A percentile compares a stretch with the other conserved stretches of the same genome.
Evolutionary conservation across 441 rosid species (phyloP).

Genomic region (Gossypium laxum): DNA sequence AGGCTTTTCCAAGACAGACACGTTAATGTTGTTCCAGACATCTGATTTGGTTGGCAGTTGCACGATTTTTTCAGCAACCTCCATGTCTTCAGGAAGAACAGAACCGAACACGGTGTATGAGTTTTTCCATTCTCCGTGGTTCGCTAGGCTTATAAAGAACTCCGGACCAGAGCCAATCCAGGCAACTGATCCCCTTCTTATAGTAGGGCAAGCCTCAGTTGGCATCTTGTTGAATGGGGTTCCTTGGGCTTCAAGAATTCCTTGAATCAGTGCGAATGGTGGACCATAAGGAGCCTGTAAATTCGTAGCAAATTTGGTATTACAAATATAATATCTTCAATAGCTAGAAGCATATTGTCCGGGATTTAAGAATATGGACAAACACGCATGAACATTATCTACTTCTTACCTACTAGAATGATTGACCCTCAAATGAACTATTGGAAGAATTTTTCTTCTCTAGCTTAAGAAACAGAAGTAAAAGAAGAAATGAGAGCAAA

Average conservation of each 20-base stretch:
- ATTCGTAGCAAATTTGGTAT: not conserved
- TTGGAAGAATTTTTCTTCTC: too few species aligned
- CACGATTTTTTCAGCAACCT: slow-evolving; percentile 54
- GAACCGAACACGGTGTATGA: slow-evolving; percentile 69
- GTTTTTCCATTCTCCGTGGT: slow-evolving; percentile 74
- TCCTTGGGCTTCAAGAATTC: slow-evolving; percentile 71
- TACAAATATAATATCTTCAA: not conserved
- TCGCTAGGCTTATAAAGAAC: slow-evolving; percentile 78
- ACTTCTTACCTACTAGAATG: too few species aligned
- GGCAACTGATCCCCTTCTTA: slow-evolving; percentile 78
- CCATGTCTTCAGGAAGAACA: slow-evolving; percentile 75
- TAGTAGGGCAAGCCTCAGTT: slow-evolving; percentile 57
- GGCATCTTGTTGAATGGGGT: slow-evolving; percentile 43
- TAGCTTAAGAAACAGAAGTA: too few species aligned
- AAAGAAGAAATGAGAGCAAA: not conserved
- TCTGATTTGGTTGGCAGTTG: slow-evolving; percentile 59
- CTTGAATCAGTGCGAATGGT: slow-evolving; percentile 88
- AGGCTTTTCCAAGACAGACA: slow-evolving; percentile 60
- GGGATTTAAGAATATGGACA: not conserved
- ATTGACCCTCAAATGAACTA: too few species aligned
- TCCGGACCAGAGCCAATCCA: slow-evolving; percentile 89
- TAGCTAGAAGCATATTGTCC: not conserved
- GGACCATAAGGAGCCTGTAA: slow-evolving; percentile 75
- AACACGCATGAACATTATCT: not conserved
- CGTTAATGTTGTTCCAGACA: slow-evolving; percentile 70